A percentile compares a stretch with the other conserved stretches of the same genome.
Conservation (phyloP, 2,329 filamentous ascomycete species). For the Coniochaeta sp. region DNA sequence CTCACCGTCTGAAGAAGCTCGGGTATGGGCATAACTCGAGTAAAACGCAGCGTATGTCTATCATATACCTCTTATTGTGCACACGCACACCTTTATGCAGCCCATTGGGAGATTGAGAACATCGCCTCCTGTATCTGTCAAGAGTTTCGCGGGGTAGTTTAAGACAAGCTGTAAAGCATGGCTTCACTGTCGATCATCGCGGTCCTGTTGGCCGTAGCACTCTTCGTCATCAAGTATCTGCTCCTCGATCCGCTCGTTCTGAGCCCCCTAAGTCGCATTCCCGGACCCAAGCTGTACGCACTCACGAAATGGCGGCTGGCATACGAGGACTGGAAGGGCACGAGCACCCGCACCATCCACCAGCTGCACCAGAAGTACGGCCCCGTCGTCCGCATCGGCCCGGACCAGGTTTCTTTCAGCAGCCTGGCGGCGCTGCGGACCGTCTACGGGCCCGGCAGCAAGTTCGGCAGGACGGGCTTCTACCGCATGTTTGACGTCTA, state of each 20-base stretch:
- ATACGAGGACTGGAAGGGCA: constrained; percentile 33
- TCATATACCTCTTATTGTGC: too few relatives aligned
- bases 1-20: too few relatives aligned
- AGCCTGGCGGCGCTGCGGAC: constrained; percentile 36
- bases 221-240: neutral
- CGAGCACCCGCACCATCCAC: constrained; percentile 32
- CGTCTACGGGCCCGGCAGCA: constrained; percentile 46
- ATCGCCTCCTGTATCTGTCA: neutral
- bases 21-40: too few relatives aligned
- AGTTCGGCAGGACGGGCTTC: constrained; percentile 40
- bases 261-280: constrained; percentile 16
- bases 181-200: neutral
- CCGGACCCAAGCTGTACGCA: constrained; percentile 30
- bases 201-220: neutral
- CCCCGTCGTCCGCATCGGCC: constrained; percentile 36
- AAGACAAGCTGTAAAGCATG: neutral
- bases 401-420: constrained; percentile 35
- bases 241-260: neutral
- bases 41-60: too few relatives aligned
- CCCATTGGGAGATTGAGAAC: too few relatives aligned
- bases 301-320: constrained; percentile 37
- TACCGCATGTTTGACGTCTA: constrained; percentile 51
- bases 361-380: constrained; percentile 37
- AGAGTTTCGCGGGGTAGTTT: neutral
- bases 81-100: too few relatives aligned